These are phyloP conservation scores for Barnettozyma vustinii DNA, from an alignment of 805 yeast species.

Conservation along the genomic window DNA sequence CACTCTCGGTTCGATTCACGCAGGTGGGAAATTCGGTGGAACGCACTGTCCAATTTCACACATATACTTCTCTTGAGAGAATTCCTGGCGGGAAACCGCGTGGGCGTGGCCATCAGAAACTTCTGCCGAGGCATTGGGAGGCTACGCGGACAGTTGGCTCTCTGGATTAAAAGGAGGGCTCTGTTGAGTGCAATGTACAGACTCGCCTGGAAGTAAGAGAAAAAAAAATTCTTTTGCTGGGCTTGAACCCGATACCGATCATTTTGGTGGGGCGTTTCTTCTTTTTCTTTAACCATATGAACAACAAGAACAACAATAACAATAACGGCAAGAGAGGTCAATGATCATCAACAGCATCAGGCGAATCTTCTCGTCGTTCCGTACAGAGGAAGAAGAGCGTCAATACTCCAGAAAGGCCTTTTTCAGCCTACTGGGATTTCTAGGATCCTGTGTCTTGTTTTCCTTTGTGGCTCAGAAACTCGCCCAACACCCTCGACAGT, in stretches of 20 bases:
- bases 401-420: constrained; percentile 71
- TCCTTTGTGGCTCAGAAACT: constrained; percentile 69
- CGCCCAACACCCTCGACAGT: constrained; percentile 23
- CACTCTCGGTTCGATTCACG: neutral
- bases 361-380: constrained; percentile 71
- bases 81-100: constrained; percentile 49
- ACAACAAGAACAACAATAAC: neutral
- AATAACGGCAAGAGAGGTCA: neutral
- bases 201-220: constrained; percentile 25
- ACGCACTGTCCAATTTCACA: constrained; percentile 38
- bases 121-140: constrained; percentile 38
- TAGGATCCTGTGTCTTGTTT: constrained; percentile 76
- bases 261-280: constrained; percentile 40
- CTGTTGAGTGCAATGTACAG: constrained; percentile 61
- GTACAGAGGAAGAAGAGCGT: constrained; percentile 84
- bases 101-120: constrained; percentile 52
- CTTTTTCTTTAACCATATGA: neutral
- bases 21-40: constrained; percentile 65
- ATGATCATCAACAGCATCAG: constrained; percentile 73
- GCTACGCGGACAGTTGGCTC: constrained; percentile 53
- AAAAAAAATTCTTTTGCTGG: neutral
- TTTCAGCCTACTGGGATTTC: constrained; percentile 70
- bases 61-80: constrained; percentile 52
- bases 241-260: constrained; percentile 58
- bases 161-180: constrained; percentile 22